These are phyloP conservation scores for Ambispora gerdemannii DNA, from an alignment of 192 early-diverging fungal species.

Conservation along the genomic window DNA sequence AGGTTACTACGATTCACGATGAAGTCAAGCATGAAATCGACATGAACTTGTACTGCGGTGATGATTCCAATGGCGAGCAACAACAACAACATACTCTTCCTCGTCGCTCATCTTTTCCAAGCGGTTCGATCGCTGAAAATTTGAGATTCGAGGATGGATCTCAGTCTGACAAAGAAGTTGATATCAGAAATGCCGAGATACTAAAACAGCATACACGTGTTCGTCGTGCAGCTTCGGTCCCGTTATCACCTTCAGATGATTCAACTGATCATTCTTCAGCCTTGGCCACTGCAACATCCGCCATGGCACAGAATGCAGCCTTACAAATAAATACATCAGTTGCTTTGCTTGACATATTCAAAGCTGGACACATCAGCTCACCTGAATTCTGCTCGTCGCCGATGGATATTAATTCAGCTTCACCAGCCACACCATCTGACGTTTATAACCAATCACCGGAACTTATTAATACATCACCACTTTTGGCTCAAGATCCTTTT, in stretches of 20 bases:
- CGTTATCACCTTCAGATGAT: conserved; percentile 19
- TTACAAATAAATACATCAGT: conserved; percentile 25
- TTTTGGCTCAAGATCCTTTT: conserved; percentile 27
- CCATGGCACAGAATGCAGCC: not conserved
- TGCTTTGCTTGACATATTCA: conserved; percentile 22
- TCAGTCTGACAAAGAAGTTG: conserved; percentile 4
- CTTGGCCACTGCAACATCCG: conserved; percentile 16
- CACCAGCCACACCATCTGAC: conserved; percentile 19
- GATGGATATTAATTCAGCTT: conserved; percentile 26
- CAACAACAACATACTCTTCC: conserved; percentile 35
- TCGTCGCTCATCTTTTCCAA: conserved; percentile 11
- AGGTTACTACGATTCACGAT: conserved; percentile 37
- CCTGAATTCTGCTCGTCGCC: conserved; percentile 25
- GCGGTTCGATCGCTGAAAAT: not conserved
- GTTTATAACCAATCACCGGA: conserved; percentile 23
- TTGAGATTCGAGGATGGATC: not conserved
- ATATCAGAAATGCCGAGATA: not conserved
- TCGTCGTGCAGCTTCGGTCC: conserved; percentile 23
- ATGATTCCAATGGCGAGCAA: conserved; percentile 32
- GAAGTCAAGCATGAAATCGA: conserved; percentile 30
- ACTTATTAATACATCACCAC: conserved; percentile 24
- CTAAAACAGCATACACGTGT: conserved; percentile 1
- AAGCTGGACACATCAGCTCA: conserved; percentile 20
- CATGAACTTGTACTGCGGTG: conserved; percentile 31
- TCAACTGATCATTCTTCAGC: not conserved